A percentile compares a stretch with the other conserved stretches of the same genome.
These are phyloP conservation scores for Daedalea quercina DNA, from an alignment of 768 basidiomycete genomes.

Conservation along the genomic window DNA sequence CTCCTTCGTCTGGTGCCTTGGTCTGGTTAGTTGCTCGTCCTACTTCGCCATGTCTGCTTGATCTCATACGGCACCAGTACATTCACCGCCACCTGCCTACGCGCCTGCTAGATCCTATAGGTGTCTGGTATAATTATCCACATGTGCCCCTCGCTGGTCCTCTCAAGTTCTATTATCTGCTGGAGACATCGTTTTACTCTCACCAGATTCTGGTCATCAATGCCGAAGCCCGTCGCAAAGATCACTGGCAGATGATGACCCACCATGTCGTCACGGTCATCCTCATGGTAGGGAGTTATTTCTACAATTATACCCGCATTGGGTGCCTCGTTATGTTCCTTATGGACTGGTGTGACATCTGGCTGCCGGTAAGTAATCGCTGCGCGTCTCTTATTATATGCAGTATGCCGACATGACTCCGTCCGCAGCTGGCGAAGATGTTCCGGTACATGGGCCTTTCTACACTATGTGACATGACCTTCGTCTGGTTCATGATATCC, in stretches of 20 bases:
- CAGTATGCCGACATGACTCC: neutral
- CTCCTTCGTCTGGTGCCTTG: conserved; percentile 65
- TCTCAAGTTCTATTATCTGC: conserved; percentile 86
- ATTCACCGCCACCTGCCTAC: conserved; percentile 71
- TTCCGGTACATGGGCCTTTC: conserved; percentile 70
- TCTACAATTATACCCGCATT: conserved; percentile 78
- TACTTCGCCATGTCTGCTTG: conserved; percentile 8
- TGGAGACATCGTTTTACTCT: conserved; percentile 81
- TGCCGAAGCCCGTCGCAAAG: conserved; percentile 86
- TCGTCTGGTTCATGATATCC: conserved; percentile 77
- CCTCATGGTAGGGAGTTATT: conserved; percentile 75
- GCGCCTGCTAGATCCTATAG: conserved; percentile 49
- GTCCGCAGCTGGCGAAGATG: conserved; percentile 83
- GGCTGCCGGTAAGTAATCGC: conserved; percentile 69
- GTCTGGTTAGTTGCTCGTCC: conserved; percentile 58
- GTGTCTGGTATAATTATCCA: conserved; percentile 79
- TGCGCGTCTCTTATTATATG: neutral
- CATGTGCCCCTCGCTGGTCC: conserved; percentile 73
- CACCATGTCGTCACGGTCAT: conserved; percentile 89
- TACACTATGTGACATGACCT: conserved; percentile 62
- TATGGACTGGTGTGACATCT: conserved; percentile 94
- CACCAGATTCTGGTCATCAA: conserved; percentile 92
- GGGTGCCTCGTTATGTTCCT: conserved; percentile 86
- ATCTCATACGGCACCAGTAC: conserved; percentile 49
- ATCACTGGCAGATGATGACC: conserved; percentile 93